These are phyloP conservation scores for Talaromyces sp. DNA, from an alignment of 2,329 filamentous ascomycete genomes.

Conservation along the genomic window DNA sequence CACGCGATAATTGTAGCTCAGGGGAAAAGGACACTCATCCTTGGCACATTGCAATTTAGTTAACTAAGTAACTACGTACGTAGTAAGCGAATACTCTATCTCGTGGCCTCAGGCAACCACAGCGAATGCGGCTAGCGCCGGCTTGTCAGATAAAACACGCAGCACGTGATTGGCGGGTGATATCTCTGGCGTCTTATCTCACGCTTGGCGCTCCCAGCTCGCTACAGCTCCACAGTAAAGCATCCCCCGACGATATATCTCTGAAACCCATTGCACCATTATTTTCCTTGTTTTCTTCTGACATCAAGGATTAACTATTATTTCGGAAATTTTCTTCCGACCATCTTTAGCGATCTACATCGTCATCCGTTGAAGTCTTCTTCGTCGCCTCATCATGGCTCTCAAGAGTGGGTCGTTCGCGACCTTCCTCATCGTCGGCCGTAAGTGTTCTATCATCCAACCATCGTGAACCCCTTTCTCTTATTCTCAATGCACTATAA, in stretches of 20 bases:
- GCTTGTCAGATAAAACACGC: neutral
- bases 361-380: neutral
- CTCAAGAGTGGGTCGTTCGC: constrained; percentile 68
- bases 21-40: neutral
- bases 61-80: neutral
- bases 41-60: neutral
- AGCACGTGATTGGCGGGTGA: neutral
- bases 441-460: constrained; percentile 56
- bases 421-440: constrained; percentile 94
- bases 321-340: neutral
- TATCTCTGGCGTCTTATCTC: constrained; percentile 3
- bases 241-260: neutral
- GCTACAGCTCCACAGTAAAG: constrained; percentile 5
- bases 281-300: neutral
- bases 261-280: neutral
- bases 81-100: constrained; percentile 2
- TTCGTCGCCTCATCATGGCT: constrained; percentile 33
- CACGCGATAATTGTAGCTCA: neutral
- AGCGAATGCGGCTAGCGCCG: neutral
- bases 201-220: constrained; percentile 9
- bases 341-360: neutral
- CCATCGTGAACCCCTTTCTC: neutral
- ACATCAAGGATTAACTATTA: neutral
- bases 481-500: neutral
- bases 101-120: neutral